Base-by-base conservation (phyloP, 2,329 filamentous ascomycete genomes). In the Aspergillus sp. region DNA sequence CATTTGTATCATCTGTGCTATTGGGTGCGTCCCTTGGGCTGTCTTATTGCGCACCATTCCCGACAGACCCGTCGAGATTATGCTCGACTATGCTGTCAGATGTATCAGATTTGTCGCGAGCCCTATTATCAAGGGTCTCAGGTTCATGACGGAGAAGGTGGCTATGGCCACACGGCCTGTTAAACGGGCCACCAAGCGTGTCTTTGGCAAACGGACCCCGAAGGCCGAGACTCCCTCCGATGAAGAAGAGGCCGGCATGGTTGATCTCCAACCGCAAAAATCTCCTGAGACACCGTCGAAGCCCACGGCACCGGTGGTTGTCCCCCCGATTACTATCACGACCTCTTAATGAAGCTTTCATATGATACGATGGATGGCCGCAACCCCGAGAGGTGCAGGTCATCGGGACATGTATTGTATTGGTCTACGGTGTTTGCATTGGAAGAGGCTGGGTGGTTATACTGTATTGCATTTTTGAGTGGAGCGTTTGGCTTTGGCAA, bases 1-100 rank as follows among this genome's bases (percentile, higher is more conserved):
- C 7, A 88, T 94, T 60, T 95, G 91, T 7, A 81, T 99, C 51
- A 79, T 94, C 22, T 82, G 95, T 35, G 91, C 92, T 30, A 78
- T 88, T 59, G 73, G 95, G n/a, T 96, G 93, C 16, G 84, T 97
- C 26, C 90, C 91, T 0, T 79, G 95, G 50, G 94, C 90, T 53
- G 79, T 93, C 20, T 75, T 89, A 30, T 87, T 97, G 53, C 89
- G 94, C 45, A 78, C 90, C 22, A 81, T 97, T 47, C 94, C 94
- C 0, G 92, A 97, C 67, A 78, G 81, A 44, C 70, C 74, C 40
- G 76, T 77, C 45, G 71, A 66, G 1, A 52, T 72, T 36, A 65
- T 73, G 3, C 74, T 78, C 49, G 64, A 70, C 52, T 73, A 86
- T 14, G 65, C 88, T 42, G 70, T 79, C 45, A 75, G 74, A 41